phyloP scores from a whole-genome alignment of 768 basidiomycete genomes.

The Pleurotus sapidus region DNA sequence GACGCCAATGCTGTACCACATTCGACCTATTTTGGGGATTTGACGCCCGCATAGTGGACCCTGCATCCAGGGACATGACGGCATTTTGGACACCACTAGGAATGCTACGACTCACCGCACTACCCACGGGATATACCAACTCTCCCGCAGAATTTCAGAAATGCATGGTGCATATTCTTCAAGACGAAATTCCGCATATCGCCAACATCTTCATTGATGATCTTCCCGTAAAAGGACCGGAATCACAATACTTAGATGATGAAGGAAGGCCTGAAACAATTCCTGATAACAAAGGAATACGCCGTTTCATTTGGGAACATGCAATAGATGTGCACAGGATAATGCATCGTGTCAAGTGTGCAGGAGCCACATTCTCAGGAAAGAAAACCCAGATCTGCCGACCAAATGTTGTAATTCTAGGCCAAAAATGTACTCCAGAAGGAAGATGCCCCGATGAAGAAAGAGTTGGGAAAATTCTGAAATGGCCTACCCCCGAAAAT shows the following conservation, averaged over 20 bases:
- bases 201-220: slow-evolving; percentile 13
- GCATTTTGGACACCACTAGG: slow-evolving; percentile 37
- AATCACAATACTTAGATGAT: slow-evolving; percentile 14
- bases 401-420: slow-evolving; percentile 19
- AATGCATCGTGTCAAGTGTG: slow-evolving; percentile 24
- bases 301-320: slow-evolving; percentile 35
- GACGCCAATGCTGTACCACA: slow-evolving; percentile 20
- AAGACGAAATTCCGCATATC: slow-evolving; percentile 22
- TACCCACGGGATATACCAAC: slow-evolving; percentile 41
- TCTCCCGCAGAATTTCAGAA: slow-evolving; percentile 28
- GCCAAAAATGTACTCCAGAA: slow-evolving; percentile 26
- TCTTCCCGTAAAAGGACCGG: slow-evolving; percentile 12
- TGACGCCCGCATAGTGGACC: slow-evolving; percentile 24
- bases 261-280: slow-evolving; percentile 18
- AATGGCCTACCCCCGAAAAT: no score
- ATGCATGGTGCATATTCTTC: slow-evolving; percentile 27
- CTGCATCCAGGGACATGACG: slow-evolving; percentile 25
- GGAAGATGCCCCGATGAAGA: slow-evolving; percentile 22
- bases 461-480: not conserved
- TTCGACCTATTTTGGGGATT: slow-evolving; percentile 35
- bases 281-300: slow-evolving; percentile 22
- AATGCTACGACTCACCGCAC: slow-evolving; percentile 22
- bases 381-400: slow-evolving; percentile 23
- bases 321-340: slow-evolving; percentile 29
- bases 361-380: slow-evolving; percentile 25